These are phyloP conservation scores for Pelargonium myrrhifolium DNA, from an alignment of 441 rosid genomes.

Conservation along the genomic window DNA sequence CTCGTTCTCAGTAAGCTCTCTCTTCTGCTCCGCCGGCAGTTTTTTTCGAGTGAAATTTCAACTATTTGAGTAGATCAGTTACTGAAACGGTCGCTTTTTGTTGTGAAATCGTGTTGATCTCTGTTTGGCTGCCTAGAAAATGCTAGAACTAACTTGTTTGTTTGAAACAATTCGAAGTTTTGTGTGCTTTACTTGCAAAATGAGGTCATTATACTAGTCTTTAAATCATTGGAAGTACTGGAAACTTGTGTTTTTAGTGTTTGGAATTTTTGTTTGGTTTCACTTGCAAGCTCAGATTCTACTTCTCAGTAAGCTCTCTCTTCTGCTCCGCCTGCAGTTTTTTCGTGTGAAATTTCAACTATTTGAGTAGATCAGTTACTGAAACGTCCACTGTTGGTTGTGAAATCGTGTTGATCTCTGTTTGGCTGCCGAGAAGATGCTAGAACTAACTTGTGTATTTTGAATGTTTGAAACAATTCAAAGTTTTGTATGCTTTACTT, in stretches of 20 bases:
- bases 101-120: background rate
- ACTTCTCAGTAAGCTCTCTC: background rate
- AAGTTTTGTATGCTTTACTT: background rate
- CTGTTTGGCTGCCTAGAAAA: background rate
- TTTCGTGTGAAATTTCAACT: background rate
- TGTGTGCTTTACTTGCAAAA: no score
- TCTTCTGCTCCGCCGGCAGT: background rate
- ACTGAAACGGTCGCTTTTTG: background rate
- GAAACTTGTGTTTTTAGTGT: no score
- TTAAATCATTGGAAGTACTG: no score
- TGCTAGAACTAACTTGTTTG: no score
- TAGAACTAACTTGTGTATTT: no score
- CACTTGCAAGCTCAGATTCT: constrained; percentile 2
- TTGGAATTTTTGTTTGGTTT: no score
- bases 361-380: background rate
- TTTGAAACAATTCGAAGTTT: no score
- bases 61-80: background rate
- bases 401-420: background rate
- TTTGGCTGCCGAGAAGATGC: background rate
- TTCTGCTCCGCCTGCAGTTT: background rate
- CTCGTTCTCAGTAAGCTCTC: constrained; percentile 1
- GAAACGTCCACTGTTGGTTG: background rate
- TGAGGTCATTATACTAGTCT: no score
- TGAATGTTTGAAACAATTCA: no score
- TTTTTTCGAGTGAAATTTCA: background rate